phyloP scores from a whole-genome alignment of 371 early-diverging fungal species.

The Mortierella sp. region DNA sequence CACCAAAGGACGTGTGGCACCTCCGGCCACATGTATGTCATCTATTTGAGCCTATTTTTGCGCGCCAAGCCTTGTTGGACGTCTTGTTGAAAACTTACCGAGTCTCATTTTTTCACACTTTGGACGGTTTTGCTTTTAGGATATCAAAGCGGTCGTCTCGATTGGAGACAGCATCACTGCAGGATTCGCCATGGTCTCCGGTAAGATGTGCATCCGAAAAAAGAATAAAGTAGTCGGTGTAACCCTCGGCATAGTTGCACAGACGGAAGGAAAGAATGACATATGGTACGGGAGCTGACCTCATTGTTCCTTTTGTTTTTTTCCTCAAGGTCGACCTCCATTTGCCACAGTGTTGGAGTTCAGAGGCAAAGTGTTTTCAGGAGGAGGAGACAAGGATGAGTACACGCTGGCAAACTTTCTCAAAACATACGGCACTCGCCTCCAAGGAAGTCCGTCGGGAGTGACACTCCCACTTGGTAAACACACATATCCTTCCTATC shows the following conservation, averaged over 20 bases:
- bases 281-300: not conserved
- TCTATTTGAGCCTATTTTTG: not conserved
- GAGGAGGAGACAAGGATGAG: slow-evolving; percentile 71
- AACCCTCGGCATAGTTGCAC: not conserved
- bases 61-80: not conserved
- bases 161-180: slow-evolving; percentile 83
- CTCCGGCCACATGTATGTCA: slow-evolving; percentile 67
- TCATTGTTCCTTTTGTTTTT: not conserved
- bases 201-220: slow-evolving; percentile 13
- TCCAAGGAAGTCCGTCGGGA: slow-evolving; percentile 69
- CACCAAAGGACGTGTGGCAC: slow-evolving; percentile 64
- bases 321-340: slow-evolving; percentile 60
- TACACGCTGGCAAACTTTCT: slow-evolving; percentile 74
- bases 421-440: slow-evolving; percentile 55
- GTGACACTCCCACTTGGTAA: slow-evolving; percentile 65
- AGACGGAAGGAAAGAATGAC: not conserved
- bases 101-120: not conserved
- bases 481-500: not conserved
- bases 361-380: slow-evolving; percentile 76
- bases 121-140: slow-evolving; percentile 45
- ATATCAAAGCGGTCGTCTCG: slow-evolving; percentile 73
- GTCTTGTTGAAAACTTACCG: not conserved
- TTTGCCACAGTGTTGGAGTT: slow-evolving; percentile 70
- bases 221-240: not conserved
- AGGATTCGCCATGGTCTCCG: slow-evolving; percentile 68